phyloP scores from a whole-genome alignment of 352 stramenopile genomes.

The Aphanomyces cochlioides region DNA sequence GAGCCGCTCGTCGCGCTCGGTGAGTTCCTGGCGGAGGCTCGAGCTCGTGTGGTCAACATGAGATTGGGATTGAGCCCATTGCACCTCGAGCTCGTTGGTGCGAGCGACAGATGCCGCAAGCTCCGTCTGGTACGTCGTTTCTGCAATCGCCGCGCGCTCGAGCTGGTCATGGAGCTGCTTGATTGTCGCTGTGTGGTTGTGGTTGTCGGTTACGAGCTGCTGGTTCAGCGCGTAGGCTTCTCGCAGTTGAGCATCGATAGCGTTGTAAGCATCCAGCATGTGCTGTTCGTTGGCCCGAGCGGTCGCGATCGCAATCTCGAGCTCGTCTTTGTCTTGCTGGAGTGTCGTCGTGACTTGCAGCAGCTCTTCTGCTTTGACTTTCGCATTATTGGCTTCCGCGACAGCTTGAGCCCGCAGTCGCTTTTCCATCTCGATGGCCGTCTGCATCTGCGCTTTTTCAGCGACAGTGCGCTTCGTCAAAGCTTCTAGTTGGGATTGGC shows the following conservation, averaged over 20 bases:
- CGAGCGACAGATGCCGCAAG: conserved; percentile 16
- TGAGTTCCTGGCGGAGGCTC: conserved; percentile 18
- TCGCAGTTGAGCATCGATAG: conserved; percentile 4
- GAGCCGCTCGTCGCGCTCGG: conserved; percentile 25
- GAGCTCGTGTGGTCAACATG: conserved; percentile 3
- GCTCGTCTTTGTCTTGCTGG: conserved; percentile 30
- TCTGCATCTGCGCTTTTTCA: conserved; percentile 76
- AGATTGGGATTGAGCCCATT: conserved; percentile 22
- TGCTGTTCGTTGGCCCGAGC: conserved; percentile 28
- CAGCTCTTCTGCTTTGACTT: conserved; percentile 19
- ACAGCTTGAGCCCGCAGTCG: conserved; percentile 18
- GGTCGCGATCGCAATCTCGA: conserved; percentile 20
- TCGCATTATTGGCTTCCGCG: not conserved
- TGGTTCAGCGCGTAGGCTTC: conserved; percentile 1
- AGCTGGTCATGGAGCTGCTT: conserved; percentile 16
- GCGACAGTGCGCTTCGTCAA: conserved; percentile 64
- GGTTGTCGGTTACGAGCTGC: conserved; percentile 11
- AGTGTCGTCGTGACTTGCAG: conserved; percentile 21
- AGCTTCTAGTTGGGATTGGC: conserved; percentile 53
- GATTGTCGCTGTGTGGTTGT: conserved; percentile 7
- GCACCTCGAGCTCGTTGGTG: conserved; percentile 28
- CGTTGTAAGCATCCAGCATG: conserved; percentile 27
- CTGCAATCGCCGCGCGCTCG: conserved; percentile 23
- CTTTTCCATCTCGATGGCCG: conserved; percentile 63
- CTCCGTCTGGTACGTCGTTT: conserved; percentile 26